Percentiles rank a stretch among this genome's conserved stretches.
Evolutionary conservation across 2,329 filamentous ascomycete species (phyloP).

Genomic region (Claviceps sp.): DNA sequence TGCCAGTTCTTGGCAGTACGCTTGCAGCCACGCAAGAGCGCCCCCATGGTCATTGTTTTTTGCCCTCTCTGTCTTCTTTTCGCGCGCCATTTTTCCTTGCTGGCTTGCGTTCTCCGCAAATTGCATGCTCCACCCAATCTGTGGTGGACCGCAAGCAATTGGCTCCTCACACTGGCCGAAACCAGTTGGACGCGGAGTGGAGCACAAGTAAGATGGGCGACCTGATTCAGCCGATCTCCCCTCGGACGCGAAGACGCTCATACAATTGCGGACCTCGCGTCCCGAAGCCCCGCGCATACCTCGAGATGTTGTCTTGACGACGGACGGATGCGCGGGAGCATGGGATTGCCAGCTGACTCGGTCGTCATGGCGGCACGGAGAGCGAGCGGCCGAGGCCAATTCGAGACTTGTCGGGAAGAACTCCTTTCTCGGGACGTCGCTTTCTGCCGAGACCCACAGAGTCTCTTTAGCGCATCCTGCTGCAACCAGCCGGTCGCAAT

Average conservation of each 20-base stretch:
- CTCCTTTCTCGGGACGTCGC: not conserved
- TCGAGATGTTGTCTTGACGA: not conserved
- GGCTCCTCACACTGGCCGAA: constrained; percentile 13
- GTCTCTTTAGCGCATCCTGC: not conserved
- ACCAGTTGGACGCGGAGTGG: constrained; percentile 9
- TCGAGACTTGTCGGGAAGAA: not conserved
- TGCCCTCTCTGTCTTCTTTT: constrained; percentile 10
- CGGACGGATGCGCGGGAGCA: not conserved
- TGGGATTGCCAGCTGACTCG: not conserved
- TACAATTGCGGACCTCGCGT: too few species aligned
- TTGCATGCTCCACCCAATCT: constrained; percentile 22
- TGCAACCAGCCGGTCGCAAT: not conserved
- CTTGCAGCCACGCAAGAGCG: not conserved
- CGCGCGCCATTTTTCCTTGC: constrained; percentile 11
- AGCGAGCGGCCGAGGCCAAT: not conserved
- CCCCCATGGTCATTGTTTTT: constrained; percentile 8
- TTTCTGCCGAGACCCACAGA: not conserved
- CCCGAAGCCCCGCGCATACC: too few species aligned
- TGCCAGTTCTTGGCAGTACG: not conserved
- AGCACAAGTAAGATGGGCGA: not conserved
- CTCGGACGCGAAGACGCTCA: not conserved
- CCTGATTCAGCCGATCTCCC: constrained; percentile 11
- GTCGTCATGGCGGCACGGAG: not conserved
- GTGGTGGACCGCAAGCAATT: constrained; percentile 13
- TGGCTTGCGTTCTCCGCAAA: constrained; percentile 15